Conservation (phyloP, 495 filamentous ascomycete genomes). For the Penicillium longicatenatum region DNA sequence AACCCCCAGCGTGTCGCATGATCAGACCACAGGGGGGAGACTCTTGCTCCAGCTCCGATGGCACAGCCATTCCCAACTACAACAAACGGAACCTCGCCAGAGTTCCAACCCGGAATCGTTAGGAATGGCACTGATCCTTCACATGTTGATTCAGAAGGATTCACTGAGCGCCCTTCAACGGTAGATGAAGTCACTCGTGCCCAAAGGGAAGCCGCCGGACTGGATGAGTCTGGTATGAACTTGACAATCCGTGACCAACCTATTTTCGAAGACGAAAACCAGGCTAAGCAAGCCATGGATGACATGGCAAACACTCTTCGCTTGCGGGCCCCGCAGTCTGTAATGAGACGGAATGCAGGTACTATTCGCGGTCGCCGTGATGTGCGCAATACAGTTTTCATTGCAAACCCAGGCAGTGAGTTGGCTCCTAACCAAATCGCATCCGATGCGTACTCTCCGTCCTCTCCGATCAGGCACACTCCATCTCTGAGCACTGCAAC, state of each 20-base stretch:
- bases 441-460: slow-evolving; percentile 29
- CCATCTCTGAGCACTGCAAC: slow-evolving; percentile 49
- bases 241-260: slow-evolving; percentile 91
- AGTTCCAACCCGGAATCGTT: slow-evolving; percentile 20
- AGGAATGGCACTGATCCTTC: slow-evolving; percentile 32
- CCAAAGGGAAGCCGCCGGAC: slow-evolving; percentile 71
- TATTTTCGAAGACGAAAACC: slow-evolving; percentile 87
- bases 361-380: slow-evolving; percentile 88
- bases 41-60: slow-evolving; percentile 26
- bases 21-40: slow-evolving; percentile 22
- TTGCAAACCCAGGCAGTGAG: slow-evolving; percentile 53
- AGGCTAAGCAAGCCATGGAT: slow-evolving; percentile 84
- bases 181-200: slow-evolving; percentile 84
- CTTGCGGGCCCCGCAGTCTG: slow-evolving; percentile 58
- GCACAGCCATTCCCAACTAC: slow-evolving; percentile 20
- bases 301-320: slow-evolving; percentile 88
- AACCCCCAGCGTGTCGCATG: slow-evolving; percentile 35
- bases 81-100: slow-evolving; percentile 35
- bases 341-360: slow-evolving; percentile 63
- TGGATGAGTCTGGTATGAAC: slow-evolving; percentile 77
- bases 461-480: slow-evolving; percentile 42
- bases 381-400: slow-evolving; percentile 84
- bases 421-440: slow-evolving; percentile 13
- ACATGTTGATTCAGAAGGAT: slow-evolving; percentile 61
- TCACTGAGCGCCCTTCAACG: slow-evolving; percentile 64